Evolutionary conservation across 257 asterid species (phyloP), one percentile per base, ranked within the genome.

Genomic region (Thymus mandschuricus): DNA sequence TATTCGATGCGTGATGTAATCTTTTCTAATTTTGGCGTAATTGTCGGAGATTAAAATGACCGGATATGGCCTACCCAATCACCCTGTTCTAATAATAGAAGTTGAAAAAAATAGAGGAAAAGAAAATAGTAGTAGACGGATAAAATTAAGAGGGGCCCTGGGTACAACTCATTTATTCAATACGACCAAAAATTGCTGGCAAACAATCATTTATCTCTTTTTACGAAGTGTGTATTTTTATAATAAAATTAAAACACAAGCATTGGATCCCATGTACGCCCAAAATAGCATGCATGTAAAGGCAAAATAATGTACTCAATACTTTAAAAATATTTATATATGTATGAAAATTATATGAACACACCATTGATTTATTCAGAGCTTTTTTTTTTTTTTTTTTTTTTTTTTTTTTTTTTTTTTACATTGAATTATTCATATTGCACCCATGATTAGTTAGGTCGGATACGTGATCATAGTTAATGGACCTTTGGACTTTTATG

Each of bases 101-200:
- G 6, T 3, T 38, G 44, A 38, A 38, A 38, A 3, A 8, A 46
- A 34, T 0, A 31, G 13, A 48, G 3, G 0, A 5, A 21, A 34
- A 8, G 12, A 21, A 9, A 55, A 55, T 28, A 43, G 10, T 60
- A 64, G 3, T 8, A 13, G 29, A 65, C 45, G 41, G 46, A 45
- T 6, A 56, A 65, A 64, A 45, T 8, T 15, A 45, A 7, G 51
- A 5, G 66, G 75, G 52, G 45, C 78, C 80, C 60, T 21, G 28
- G 35, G 49, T 13, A 74, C 40, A 38, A 29, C 34, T 58, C 65
- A 59, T 62, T 52, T 44, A 55, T 62, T 55, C 54, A 56, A 69
- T 76, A 63, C 68, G 57, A 46, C 68, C 72, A 76, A 70, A 5
- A 51, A 63, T 31, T 63, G 80, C 72, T 61, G 80, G 71, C 71